Conservation (phyloP, 306 rosid genomes). For the Sophora flavescens region DNA sequence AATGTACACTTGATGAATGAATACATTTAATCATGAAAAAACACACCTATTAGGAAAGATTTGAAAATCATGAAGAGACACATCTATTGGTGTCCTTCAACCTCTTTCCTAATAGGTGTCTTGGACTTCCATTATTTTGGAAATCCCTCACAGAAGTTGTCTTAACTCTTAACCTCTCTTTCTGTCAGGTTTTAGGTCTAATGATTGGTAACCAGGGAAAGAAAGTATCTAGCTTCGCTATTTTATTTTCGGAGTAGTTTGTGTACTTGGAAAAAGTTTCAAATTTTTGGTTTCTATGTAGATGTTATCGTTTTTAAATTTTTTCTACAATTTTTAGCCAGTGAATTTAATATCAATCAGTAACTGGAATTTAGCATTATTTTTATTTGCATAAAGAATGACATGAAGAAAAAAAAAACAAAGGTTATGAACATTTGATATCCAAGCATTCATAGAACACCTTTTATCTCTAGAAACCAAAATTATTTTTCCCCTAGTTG, state of each 20-base stretch:
- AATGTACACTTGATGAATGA: too few relatives aligned
- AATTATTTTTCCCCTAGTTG: background rate
- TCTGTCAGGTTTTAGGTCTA: too few relatives aligned
- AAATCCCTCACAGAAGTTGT: too few relatives aligned
- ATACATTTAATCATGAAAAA: too few relatives aligned
- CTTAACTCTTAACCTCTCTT: too few relatives aligned
- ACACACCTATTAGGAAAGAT: too few relatives aligned
- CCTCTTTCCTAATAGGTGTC: too few relatives aligned
- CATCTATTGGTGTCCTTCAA: too few relatives aligned
- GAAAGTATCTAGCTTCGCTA: background rate
- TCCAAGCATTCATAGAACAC: background rate
- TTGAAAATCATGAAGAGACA: too few relatives aligned
- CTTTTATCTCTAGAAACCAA: conserved; percentile 19
- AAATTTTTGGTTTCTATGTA: background rate
- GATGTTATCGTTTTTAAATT: background rate
- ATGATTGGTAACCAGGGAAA: too few relatives aligned
- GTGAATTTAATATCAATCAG: conserved; percentile 5
- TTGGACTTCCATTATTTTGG: too few relatives aligned
- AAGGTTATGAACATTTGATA: background rate
- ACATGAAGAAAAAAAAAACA: background rate
- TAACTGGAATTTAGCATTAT: conserved; percentile 7
- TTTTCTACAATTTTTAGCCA: background rate
- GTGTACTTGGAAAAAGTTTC: background rate
- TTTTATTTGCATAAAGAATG: background rate
- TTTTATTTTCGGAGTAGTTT: conserved; percentile 2